These are phyloP conservation scores for Linum lewisii DNA, from an alignment of 345 rosid genomes.

Conservation along the genomic window DNA sequence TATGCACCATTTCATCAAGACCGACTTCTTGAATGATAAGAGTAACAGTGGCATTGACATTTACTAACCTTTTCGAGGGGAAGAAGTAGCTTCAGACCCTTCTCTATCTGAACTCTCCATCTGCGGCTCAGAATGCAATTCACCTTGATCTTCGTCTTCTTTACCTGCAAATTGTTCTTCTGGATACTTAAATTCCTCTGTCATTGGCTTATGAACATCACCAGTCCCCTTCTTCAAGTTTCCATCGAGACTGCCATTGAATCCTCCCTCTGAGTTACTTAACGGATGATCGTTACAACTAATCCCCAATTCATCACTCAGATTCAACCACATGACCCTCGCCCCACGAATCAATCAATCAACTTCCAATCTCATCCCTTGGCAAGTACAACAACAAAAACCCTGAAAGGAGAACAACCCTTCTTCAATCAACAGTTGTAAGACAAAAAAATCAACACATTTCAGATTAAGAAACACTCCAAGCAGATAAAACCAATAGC, in stretches of 20 bases:
- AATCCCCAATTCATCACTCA: slow-evolving; percentile 38
- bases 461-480: not conserved
- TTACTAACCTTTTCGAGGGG: slow-evolving; percentile 34
- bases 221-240: slow-evolving; percentile 11
- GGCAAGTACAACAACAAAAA: slow-evolving; percentile 7
- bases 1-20: not conserved
- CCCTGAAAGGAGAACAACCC: not conserved
- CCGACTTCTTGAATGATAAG: not conserved
- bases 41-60: not conserved
- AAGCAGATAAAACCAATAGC: slow-evolving; percentile 3
- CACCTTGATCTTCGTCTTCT: slow-evolving; percentile 16
- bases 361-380: slow-evolving; percentile 2
- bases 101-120: slow-evolving; percentile 20
- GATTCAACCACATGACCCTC: slow-evolving; percentile 10
- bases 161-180: slow-evolving; percentile 17
- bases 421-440: not conserved
- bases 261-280: slow-evolving; percentile 24
- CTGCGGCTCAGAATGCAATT: slow-evolving; percentile 19
- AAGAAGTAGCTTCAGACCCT: slow-evolving; percentile 17
- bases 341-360: slow-evolving; percentile 4
- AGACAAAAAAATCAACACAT: not conserved
- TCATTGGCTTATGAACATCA: slow-evolving; percentile 12
- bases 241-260: slow-evolving; percentile 15
- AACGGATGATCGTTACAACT: slow-evolving; percentile 41
- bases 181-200: slow-evolving; percentile 15